Base-by-base conservation (phyloP, 2,329 filamentous ascomycete genomes). In the Ustilaginoidea virens region DNA sequence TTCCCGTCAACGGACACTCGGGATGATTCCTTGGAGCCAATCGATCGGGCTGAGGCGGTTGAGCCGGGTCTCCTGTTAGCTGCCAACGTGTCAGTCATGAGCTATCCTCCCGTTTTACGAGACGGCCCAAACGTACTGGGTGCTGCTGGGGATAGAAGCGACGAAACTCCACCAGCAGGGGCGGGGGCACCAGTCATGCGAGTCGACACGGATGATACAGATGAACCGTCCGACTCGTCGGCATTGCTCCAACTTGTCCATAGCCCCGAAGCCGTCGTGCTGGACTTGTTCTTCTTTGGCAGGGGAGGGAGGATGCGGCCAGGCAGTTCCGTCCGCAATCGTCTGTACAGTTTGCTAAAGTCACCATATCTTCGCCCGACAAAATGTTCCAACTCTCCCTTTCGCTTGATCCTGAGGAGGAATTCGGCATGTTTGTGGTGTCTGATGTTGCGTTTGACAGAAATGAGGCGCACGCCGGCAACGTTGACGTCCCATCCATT, bases 401-500 rank as follows among this genome's bases (percentile, higher is more conserved):
- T 74, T 40, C 73, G 70, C 56, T 87, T 87, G 17, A 94, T 79
- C 8, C 87, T 73, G 34, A 98, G 63, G 26, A 98, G 56, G 44
- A 94, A 98, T 60, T 96, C 82, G 30, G 90, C 83, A 61, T 96
- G 87, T 43, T 85, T 81, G 51, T 94, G 90, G 45, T 90, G 75
- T 33, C 87, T 67, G 17, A 96, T 74, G 34, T 83, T 92, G 45
- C 85, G 74, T 63, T 87, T 92, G 29, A 85, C 64, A 6, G 74
- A 76, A 2, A 72, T 79, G 16, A 82, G 74, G 36, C 86, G 71
- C 28, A 96, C 90, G 23, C 78, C 85, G 8, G 87, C 82, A 28
- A 98, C 78, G 49, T 98, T 98, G 40, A 94, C 74, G 50, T 96
- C 90, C 90, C 90, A 96, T 17, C 85, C 83, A 49, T 98, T 87